Evolutionary conservation across 148 eudicot genomes (phyloP).

Genomic region (Amaranthus palmeri): DNA sequence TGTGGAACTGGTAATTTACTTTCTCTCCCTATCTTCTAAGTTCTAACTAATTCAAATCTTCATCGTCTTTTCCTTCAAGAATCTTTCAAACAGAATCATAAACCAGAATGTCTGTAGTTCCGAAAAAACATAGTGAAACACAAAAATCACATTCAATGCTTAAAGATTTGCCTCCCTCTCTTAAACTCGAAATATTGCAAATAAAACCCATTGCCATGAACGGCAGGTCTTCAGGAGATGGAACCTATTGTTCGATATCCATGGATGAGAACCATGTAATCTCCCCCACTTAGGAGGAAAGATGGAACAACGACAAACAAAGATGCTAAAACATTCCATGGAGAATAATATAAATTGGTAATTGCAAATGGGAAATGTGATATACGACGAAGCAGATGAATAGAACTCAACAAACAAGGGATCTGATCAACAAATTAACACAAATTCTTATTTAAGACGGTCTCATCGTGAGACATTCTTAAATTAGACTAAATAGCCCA

Average conservation of each 20-base stretch:
- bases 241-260: background rate
- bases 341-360: background rate
- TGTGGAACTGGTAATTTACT: too few species aligned
- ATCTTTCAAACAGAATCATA: too few species aligned
- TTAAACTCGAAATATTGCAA: background rate
- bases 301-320: background rate
- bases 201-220: background rate
- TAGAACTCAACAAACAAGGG: background rate
- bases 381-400: background rate
- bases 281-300: background rate
- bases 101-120: too few species aligned
- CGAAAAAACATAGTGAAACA: background rate
- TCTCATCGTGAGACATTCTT: too few species aligned
- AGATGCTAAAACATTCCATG: background rate
- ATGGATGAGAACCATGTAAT: background rate
- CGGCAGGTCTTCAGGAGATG: background rate
- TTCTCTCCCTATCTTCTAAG: too few species aligned
- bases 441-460: too few species aligned
- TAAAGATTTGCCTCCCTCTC: background rate
- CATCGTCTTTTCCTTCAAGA: too few species aligned
- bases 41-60: too few species aligned
- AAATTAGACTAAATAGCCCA: too few species aligned
- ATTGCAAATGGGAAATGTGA: background rate
- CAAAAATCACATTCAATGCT: background rate
- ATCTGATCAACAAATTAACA: background rate